Evolutionary conservation across 2,329 filamentous ascomycete species (phyloP), one percentile per base, ranked within the genome.

Genomic region (Chaetomiaceae sp.): DNA sequence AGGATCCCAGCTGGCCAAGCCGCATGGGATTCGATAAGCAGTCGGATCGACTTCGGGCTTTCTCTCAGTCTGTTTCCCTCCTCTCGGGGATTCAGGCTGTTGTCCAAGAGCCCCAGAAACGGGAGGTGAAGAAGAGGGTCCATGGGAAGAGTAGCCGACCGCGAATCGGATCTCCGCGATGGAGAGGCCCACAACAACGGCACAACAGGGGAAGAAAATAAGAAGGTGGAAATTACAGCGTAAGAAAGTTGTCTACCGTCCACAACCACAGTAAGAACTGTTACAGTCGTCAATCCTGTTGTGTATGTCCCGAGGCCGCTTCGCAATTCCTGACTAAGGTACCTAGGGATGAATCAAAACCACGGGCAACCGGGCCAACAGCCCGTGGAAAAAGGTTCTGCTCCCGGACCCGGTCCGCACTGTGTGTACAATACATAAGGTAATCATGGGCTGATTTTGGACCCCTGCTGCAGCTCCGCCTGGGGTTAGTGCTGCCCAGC

Each of bases 381-480:
- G 27, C 17, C 44, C 31, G 20, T 31, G 34, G 23, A 53, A 51
- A 54, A 60, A 62, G 48, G n/a, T n/a, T 55, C 53, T 51, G 53
- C 47, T 43, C 44, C 17, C 31, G 23, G 43, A 29, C 47, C 25
- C 4, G 45, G 43, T 25, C 2, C n/a, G 19, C 14, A 23, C 40
- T 46, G 23, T 40, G 40, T 45, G 49, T 7, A 7, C 19, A 14
- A 37, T 27, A 7, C 6, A 31, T 33, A 44, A 40, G 4, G 14
- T n/a, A 39, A 39, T 27, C 29, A 56, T 62, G 58, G 44, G 45
- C 58, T 61, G 56, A 61, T 61, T 61, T 54, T 59, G 29, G 54
- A 43, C 52, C 54, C 51, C 29, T 53, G 39, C 17, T 31, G 47
- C 33, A 47, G 25, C 47, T 47, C n/a, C 17, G 44, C 31, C 37